Conservation (phyloP, 2,329 filamentous ascomycete genomes). For the Diaporthe vaccinii region DNA sequence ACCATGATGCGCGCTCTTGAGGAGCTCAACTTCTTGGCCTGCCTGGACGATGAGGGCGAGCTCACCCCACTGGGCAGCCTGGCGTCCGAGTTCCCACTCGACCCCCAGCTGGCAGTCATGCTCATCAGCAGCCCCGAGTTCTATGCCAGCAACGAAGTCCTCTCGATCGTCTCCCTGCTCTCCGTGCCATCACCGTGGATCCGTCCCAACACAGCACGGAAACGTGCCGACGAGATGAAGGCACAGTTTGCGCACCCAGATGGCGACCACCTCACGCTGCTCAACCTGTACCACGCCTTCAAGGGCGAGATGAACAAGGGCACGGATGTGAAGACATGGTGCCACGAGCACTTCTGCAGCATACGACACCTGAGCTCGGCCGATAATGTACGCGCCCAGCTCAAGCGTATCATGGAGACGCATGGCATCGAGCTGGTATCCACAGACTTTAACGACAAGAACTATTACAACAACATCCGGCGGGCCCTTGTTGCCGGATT, state of each 20-base stretch:
- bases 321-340: conserved; percentile 88
- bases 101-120: conserved; percentile 96
- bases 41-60: conserved; percentile 95
- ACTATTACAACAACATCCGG: conserved; percentile 98
- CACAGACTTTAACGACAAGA: conserved; percentile 93
- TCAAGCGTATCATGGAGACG: conserved; percentile 97
- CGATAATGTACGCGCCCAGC: conserved; percentile 92
- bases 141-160: conserved; percentile 97
- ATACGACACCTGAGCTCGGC: conserved; percentile 90
- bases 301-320: conserved; percentile 78
- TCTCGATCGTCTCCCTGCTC: conserved; percentile 93
- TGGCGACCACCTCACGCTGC: conserved; percentile 93
- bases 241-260: conserved; percentile 91
- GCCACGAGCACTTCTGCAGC: conserved; percentile 95
- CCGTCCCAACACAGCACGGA: conserved; percentile 85
- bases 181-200: conserved; percentile 96
- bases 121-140: conserved; percentile 97
- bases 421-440: conserved; percentile 87
- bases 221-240: conserved; percentile 98
- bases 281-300: conserved; percentile 99
- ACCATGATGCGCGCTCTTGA: conserved; percentile 98
- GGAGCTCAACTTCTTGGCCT: conserved; percentile 97
- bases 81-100: conserved; percentile 95
- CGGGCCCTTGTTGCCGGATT: conserved; percentile 93
- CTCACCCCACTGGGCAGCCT: conserved; percentile 87